phyloP scores from a whole-genome alignment of 352 stramenopile genomes.

The Phytophthora ramorum region DNA sequence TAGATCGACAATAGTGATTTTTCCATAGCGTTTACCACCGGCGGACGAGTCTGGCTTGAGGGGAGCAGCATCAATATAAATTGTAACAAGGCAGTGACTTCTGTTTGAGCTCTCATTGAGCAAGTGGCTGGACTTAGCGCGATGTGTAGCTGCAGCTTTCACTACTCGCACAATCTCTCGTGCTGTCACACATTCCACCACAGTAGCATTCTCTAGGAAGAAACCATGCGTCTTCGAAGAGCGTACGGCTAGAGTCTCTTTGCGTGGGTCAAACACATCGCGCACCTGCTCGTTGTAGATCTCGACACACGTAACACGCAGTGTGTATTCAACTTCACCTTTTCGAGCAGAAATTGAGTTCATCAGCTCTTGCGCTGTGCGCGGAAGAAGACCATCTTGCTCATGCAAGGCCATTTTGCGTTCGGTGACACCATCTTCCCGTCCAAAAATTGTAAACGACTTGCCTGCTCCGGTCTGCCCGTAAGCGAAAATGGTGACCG shows the following conservation, averaged over 20 bases:
- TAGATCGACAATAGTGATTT: slow-evolving; percentile 80
- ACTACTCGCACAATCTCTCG: slow-evolving; percentile 73
- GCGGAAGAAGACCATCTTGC: slow-evolving; percentile 63
- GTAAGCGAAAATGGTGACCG: slow-evolving; percentile 81
- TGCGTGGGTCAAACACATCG: slow-evolving; percentile 69
- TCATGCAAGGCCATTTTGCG: slow-evolving; percentile 36
- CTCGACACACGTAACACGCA: slow-evolving; percentile 78
- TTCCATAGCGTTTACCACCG: slow-evolving; percentile 68
- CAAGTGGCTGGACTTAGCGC: slow-evolving; percentile 71
- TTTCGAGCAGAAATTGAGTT: slow-evolving; percentile 45
- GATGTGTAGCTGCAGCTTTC: slow-evolving; percentile 64
- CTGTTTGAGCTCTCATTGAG: slow-evolving; percentile 78
- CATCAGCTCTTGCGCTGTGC: slow-evolving; percentile 60
- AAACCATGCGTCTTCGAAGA: slow-evolving; percentile 71
- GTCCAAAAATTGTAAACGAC: slow-evolving; percentile 79
- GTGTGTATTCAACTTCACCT: slow-evolving; percentile 53
- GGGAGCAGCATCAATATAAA: slow-evolving; percentile 75
- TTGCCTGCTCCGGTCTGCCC: slow-evolving; percentile 79
- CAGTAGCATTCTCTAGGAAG: slow-evolving; percentile 76
- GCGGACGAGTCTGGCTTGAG: slow-evolving; percentile 21
- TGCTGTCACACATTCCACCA: slow-evolving; percentile 62
- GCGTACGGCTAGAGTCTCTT: slow-evolving; percentile 62
- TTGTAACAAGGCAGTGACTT: slow-evolving; percentile 81
- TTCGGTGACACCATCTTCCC: slow-evolving; percentile 48
- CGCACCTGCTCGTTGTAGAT: slow-evolving; percentile 82